Evolutionary conservation across 2,329 filamentous ascomycete species (phyloP), one percentile per base, ranked within the genome.

Genomic region (Fusarium fujikuroi): DNA sequence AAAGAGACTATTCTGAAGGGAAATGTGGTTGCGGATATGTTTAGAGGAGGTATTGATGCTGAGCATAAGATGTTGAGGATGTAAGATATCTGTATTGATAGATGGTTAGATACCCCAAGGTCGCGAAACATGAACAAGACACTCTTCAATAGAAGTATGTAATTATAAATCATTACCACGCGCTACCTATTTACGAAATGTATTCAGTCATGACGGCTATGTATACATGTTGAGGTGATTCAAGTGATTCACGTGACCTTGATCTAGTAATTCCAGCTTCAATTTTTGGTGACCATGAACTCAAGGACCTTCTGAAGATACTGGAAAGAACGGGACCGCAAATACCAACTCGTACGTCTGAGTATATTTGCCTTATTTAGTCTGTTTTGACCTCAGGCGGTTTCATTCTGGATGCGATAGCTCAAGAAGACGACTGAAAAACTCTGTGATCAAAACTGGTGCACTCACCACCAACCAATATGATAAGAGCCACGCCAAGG

Each of bases 1-100:
- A 83, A 85, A 25, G 91, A 94, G 84, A 95, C 93, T 9, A 83
- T 96, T 2, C 49, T 90, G 11, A 85, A 85, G 30, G 93, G 93
- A 2, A 89, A 85, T 36, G 87, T 96, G 0, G 89, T 96, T 36
- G 85, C 84, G 34, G 92, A 95, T 69, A 83, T 93, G 78, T 93
- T 95, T 72, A 84, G 93, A 69, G 93, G 93, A 1, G 92, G 90
- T 0, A 90, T 95, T 40, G 86, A 85, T 64, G 81, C 84, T 46
- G 79, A 87, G 47, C 84, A 89, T 16, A 83, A 87, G 75, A 88
- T 91, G 43, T 43, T 90, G 63, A 82, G 86, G 69, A 70, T 88
- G 36, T 83, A 66, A 81, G 52, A 25, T 11, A 59, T 9, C 40
- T 50, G 25, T 44, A 57, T 36, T 28, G n/a, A 54, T 39, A 63